Evolutionary conservation across 257 asterid genomes (phyloP).

Genomic region (Gentiana straminea): DNA sequence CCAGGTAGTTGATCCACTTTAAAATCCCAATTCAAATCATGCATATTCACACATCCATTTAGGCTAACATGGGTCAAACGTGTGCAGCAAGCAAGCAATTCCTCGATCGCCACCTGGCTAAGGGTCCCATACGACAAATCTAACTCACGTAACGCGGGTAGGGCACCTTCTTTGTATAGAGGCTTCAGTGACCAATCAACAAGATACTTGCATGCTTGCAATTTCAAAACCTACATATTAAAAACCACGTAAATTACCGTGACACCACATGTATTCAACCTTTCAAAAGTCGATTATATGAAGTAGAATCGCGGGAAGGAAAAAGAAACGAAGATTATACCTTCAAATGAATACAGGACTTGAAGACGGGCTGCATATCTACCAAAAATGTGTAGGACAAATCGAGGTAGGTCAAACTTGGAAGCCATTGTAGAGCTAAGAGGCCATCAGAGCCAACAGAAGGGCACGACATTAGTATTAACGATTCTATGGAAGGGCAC

Average conservation of each 20-base stretch:
- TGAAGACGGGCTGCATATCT: constrained; percentile 70
- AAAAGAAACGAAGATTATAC: constrained; percentile 17
- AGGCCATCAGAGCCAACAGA: constrained; percentile 84
- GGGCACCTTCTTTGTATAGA: constrained; percentile 77
- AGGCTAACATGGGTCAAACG: constrained; percentile 85
- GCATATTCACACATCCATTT: constrained; percentile 92
- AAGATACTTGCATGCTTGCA: constrained; percentile 99
- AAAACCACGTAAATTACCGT: background rate
- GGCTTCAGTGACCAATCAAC: constrained; percentile 75
- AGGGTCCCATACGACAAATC: constrained; percentile 93
- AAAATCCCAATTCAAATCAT: constrained; percentile 83
- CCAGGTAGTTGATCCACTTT: constrained; percentile 19
- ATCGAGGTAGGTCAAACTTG: constrained; percentile 72
- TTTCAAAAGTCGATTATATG: no score
- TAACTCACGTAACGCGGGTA: constrained; percentile 77
- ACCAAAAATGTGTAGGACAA: constrained; percentile 87
- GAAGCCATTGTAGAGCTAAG: constrained; percentile 51
- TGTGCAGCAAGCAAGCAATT: constrained; percentile 79
- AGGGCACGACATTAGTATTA: constrained; percentile 91
- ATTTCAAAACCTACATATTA: constrained; percentile 56
- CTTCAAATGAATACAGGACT: constrained; percentile 65
- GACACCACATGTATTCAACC: no score
- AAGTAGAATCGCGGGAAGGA: no score
- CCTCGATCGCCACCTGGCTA: constrained; percentile 86
- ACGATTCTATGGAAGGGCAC: constrained; percentile 72